phyloP scores from a whole-genome alignment of 768 basidiomycete species.

The Leucosporidium scottii region DNA sequence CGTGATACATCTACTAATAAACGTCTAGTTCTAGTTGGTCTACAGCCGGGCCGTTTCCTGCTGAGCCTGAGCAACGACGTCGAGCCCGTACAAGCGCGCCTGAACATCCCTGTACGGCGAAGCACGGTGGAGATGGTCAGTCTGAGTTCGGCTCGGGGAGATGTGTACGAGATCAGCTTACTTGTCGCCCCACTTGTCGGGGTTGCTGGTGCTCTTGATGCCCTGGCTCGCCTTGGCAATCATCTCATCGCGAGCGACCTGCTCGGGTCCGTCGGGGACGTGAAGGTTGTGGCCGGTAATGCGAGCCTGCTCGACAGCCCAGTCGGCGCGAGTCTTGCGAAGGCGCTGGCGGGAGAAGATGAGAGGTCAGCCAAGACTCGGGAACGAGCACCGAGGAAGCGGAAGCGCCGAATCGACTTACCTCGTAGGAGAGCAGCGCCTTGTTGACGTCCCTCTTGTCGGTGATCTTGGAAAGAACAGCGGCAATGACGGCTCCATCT shows the following conservation, averaged over 20 bases:
- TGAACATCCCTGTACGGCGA: conserved; percentile 4
- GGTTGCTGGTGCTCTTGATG: not conserved
- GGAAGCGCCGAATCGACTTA: not conserved
- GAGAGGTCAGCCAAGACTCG: too few species aligned
- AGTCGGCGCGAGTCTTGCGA: conserved; percentile 25
- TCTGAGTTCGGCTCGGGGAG: not conserved
- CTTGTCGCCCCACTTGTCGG: conserved; percentile 25
- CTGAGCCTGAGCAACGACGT: conserved; percentile 13
- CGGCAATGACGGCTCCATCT: conserved; percentile 34
- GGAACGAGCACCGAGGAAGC: too few species aligned
- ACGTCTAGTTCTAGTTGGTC: not conserved
- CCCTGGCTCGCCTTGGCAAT: conserved; percentile 7
- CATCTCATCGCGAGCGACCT: conserved; percentile 15
- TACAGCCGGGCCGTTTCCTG: conserved; percentile 4
- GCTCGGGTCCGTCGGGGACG: conserved; percentile 17
- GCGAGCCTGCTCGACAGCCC: conserved; percentile 24
- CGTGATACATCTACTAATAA: too few species aligned
- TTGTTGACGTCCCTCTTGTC: conserved; percentile 25
- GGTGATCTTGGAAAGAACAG: conserved; percentile 37
- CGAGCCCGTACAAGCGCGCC: conserved; percentile 9
- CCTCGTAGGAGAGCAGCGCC: conserved; percentile 12
- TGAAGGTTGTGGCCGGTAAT: conserved; percentile 20
- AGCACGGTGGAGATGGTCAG: not conserved
- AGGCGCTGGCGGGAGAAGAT: not conserved
- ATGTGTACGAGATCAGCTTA: not conserved